Evolutionary conservation across 169 alveolate genomes (phyloP).

Genomic region (Amoebophrya sp.): DNA sequence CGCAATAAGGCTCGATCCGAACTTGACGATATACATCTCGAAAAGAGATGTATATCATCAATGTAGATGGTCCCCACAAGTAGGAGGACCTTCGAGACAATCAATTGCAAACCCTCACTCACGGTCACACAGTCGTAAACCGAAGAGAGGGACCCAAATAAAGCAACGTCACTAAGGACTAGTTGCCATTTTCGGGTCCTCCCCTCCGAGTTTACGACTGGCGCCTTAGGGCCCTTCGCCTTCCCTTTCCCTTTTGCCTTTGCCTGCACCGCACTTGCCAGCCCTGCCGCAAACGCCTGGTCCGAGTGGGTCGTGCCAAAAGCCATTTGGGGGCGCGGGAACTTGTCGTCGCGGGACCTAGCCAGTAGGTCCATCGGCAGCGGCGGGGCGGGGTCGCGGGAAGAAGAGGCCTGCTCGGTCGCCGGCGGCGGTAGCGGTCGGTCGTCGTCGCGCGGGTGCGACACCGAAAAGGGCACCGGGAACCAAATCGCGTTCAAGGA

Average conservation of each 20-base stretch:
- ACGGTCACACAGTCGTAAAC: background rate
- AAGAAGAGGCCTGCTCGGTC: no score
- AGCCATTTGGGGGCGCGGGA: background rate
- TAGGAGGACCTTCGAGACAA: background rate
- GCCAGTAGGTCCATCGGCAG: no score
- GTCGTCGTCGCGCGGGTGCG: no score
- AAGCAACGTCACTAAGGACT: background rate
- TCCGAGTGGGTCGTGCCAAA: background rate
- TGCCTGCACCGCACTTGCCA: background rate
- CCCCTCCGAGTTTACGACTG: background rate
- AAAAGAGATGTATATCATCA: background rate
- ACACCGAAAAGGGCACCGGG: no score
- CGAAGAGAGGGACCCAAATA: background rate
- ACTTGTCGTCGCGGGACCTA: background rate
- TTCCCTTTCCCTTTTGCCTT: background rate
- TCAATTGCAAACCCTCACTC: background rate
- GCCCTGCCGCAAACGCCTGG: background rate
- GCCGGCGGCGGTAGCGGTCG: no score
- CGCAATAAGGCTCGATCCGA: background rate
- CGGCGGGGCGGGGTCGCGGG: no score
- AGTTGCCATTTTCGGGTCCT: background rate
- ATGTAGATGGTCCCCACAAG: background rate
- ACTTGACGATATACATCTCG: background rate
- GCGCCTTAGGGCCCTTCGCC: background rate
- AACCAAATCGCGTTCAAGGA: no score